Evolutionary conservation across 495 filamentous ascomycete genomes (phyloP), one percentile per base, ranked within the genome.

Genomic region (Sabuloglossum arenarium): DNA sequence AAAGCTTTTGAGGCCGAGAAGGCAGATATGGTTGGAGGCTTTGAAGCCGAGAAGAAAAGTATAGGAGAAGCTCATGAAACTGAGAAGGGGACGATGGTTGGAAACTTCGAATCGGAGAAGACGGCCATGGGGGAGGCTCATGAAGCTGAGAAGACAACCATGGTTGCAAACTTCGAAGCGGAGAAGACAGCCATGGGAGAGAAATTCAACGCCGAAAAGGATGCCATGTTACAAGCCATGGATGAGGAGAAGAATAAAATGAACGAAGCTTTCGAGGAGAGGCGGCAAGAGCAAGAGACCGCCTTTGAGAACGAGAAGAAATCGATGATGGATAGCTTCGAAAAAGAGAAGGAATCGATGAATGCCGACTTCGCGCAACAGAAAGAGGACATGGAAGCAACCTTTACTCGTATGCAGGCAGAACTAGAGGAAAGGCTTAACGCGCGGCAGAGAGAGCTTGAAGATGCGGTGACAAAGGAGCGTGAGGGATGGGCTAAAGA

Each of bases 1-100:
- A 10, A 56, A 14, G 19, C 8, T 1, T 31, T 46, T 24, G 28
- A 56, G 10, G n/a, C 9, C 8, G 55, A 59, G 31, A 55, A 75
- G 24, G 61, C 61, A 9, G 61, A 58, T 12, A 69, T 69, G 11
- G 68, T 71, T 46, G 70, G 68, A 56, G 62, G 62, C n/a, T 21
- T 25, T 12, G 52, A 57, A 25, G 46, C 2, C 1, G 32, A 50
- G 68, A 75, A 60, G 27, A 56, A 62, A 31, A 63, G 69, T 30
- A 67, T 79, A 55, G 71, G 75, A 56, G 65, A 73, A 29, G 79
- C 83, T 61, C 67, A 83, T 4, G 71, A 70, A 25, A 75, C 77
- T 56, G 62, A 81, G n/a, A 75, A 78, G 49, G 74, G 73, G 32
- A 71, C 75, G 61, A 69, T 79, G 29, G 73, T 69, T 27, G 74